phyloP scores from a whole-genome alignment of 2,329 filamentous ascomycete genomes.

The Chrysoporthe austroafricana region DNA sequence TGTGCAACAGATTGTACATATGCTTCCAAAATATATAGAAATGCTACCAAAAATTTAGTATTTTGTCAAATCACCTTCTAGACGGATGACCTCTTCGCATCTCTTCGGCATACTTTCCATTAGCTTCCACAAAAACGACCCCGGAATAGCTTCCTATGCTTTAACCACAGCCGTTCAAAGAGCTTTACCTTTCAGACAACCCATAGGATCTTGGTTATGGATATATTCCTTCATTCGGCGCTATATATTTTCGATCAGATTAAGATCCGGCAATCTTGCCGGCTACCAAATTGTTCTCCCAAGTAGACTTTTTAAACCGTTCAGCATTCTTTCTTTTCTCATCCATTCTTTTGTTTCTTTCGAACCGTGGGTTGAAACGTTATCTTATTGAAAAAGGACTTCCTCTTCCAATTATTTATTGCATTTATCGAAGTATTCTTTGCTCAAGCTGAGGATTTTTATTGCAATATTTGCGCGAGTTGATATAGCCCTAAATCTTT shows the following conservation, averaged over 20 bases:
- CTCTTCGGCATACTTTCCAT: not conserved
- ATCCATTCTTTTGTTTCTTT: no score
- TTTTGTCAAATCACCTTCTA: not conserved
- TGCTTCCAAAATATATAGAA: no score
- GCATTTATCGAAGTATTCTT: no score
- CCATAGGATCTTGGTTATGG: not conserved
- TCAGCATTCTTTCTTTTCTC: no score
- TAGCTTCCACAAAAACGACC: not conserved
- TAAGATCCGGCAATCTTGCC: not conserved
- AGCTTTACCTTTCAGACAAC: not conserved
- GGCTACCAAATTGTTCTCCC: not conserved
- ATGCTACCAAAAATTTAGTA: not conserved
- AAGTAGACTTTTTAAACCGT: no score
- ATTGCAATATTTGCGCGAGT: no score
- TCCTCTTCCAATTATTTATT: no score
- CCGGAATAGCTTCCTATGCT: not conserved
- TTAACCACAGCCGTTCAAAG: not conserved
- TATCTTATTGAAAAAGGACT: no score
- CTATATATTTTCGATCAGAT: not conserved
- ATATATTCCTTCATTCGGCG: not conserved
- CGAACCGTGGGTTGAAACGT: no score
- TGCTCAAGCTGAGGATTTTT: no score
- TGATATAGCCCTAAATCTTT: no score
- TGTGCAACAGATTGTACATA: no score
- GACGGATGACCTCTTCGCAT: not conserved